phyloP scores from a whole-genome alignment of 352 stramenopile genomes.

The Peronospora farinosa region DNA sequence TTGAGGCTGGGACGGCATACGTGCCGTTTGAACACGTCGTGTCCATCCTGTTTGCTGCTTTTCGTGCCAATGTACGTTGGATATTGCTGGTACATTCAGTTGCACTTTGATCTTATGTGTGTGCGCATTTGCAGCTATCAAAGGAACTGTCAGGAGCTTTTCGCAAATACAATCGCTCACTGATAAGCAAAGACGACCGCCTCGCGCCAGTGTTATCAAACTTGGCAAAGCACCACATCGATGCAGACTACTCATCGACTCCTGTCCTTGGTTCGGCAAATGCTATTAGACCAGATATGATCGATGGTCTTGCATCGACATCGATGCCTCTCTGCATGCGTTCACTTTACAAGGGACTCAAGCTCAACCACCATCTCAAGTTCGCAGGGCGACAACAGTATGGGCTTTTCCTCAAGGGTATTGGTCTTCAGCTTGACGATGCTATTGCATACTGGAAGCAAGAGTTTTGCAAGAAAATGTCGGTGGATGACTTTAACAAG shows the following conservation, averaged over 20 bases:
- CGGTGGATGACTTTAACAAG: slow-evolving; percentile 97
- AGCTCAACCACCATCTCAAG: slow-evolving; percentile 95
- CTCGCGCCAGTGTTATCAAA: slow-evolving; percentile 92
- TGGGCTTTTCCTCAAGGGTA: slow-evolving; percentile 97
- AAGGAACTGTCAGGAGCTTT: slow-evolving; percentile 87
- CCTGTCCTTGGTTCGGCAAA: slow-evolving; percentile 37
- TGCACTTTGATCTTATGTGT: slow-evolving; percentile 5
- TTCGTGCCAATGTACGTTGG: slow-evolving; percentile 76
- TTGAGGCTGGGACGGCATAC: slow-evolving; percentile 92
- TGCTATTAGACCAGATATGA: slow-evolving; percentile 86
- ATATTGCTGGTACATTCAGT: background rate
- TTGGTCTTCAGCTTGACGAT: slow-evolving; percentile 94
- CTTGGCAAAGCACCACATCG: slow-evolving; percentile 95
- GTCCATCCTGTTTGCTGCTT: slow-evolving; percentile 90
- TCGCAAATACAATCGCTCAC: slow-evolving; percentile 82
- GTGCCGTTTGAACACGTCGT: slow-evolving; percentile 93
- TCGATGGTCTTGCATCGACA: slow-evolving; percentile 81
- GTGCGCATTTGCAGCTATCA: slow-evolving; percentile 60
- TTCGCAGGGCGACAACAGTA: slow-evolving; percentile 96
- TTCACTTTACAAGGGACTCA: slow-evolving; percentile 90
- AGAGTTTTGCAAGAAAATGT: slow-evolving; percentile 92
- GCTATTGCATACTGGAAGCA: slow-evolving; percentile 94
- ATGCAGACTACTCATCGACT: slow-evolving; percentile 76
- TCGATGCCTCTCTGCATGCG: slow-evolving; percentile 98
- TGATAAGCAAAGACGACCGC: slow-evolving; percentile 89